These are phyloP conservation scores for Bipolaris sorokiniana DNA, from an alignment of 2,329 filamentous ascomycete genomes.

Conservation along the genomic window DNA sequence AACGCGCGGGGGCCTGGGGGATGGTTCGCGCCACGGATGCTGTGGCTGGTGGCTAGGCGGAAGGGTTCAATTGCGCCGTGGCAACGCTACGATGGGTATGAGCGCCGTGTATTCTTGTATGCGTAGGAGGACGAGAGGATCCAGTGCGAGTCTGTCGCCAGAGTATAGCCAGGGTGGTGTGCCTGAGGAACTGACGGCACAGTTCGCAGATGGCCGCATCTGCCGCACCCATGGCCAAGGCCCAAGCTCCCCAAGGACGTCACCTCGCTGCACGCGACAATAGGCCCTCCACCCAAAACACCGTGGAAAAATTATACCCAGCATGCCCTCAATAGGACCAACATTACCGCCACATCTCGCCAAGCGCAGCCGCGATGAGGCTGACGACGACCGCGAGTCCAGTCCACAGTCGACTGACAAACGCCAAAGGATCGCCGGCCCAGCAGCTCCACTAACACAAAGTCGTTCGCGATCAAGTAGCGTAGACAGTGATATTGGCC, in stretches of 20 bases:
- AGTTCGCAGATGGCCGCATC: conserved; percentile 20
- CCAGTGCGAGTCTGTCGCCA: neutral
- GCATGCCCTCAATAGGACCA: conserved; percentile 73
- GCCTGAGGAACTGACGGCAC: conserved; percentile 22
- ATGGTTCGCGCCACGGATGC: conserved; percentile 14
- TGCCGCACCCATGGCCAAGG: conserved; percentile 23
- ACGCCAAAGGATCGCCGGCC: conserved; percentile 61
- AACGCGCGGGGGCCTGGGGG: conserved; percentile 19
- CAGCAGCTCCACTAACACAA: conserved; percentile 57
- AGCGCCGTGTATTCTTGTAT: neutral
- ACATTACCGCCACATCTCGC: conserved; percentile 70
- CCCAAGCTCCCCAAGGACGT: conserved; percentile 31
- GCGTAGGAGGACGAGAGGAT: neutral
- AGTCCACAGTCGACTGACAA: conserved; percentile 55
- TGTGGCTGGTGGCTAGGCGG: conserved; percentile 12
- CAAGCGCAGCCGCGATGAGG: conserved; percentile 58
- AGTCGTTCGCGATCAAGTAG: conserved; percentile 33
- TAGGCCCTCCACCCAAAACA: neutral
- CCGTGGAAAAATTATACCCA: conserved; percentile 32
- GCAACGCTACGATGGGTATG: neutral
- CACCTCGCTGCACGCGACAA: conserved; percentile 9
- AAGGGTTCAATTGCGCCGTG: neutral
- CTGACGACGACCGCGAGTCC: conserved; percentile 50
- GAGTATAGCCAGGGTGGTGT: conserved; percentile 2
- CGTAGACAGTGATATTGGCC: conserved; percentile 36